Conservation (phyloP, 176 grass and related monocot genomes). For the Triticum urartu region DNA sequence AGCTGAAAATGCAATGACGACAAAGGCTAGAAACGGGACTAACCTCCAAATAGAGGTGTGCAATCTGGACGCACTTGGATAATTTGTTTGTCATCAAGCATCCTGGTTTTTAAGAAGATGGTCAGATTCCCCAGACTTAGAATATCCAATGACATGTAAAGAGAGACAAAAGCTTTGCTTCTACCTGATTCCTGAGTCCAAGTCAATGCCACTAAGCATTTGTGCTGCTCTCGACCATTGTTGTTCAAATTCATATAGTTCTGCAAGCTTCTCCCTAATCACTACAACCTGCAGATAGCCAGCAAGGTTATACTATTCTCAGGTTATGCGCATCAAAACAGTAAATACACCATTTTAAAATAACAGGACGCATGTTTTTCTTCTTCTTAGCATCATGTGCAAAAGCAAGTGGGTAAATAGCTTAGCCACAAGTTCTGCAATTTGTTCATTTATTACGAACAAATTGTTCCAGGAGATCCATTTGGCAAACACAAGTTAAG, state of each 20-base stretch:
- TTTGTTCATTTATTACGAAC: too few species aligned
- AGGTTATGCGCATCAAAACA: too few species aligned
- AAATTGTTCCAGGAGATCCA: too few species aligned
- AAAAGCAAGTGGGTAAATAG: too few species aligned
- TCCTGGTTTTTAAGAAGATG: conserved; percentile 36
- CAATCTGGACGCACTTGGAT: conserved; percentile 81
- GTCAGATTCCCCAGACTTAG: background rate
- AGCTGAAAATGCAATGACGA: background rate
- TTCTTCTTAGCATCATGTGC: background rate
- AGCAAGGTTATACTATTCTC: background rate
- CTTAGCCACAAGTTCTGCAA: too few species aligned
- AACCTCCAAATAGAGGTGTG: conserved; percentile 48
- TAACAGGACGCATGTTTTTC: background rate
- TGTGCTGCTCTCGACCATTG: too few species aligned
- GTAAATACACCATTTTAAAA: background rate
- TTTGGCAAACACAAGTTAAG: too few species aligned
- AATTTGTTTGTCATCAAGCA: conserved; percentile 95
- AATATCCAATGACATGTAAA: too few species aligned
- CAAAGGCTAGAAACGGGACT: background rate
- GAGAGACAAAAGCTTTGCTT: too few species aligned
- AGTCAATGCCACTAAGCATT: too few species aligned
- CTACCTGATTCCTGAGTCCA: too few species aligned
- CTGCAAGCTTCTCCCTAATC: conserved; percentile 96
- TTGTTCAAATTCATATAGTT: conserved; percentile 25
- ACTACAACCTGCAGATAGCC: conserved; percentile 62